These are phyloP conservation scores for Elongisporangium anandrum DNA, from an alignment of 352 stramenopile species.

Conservation along the genomic window DNA sequence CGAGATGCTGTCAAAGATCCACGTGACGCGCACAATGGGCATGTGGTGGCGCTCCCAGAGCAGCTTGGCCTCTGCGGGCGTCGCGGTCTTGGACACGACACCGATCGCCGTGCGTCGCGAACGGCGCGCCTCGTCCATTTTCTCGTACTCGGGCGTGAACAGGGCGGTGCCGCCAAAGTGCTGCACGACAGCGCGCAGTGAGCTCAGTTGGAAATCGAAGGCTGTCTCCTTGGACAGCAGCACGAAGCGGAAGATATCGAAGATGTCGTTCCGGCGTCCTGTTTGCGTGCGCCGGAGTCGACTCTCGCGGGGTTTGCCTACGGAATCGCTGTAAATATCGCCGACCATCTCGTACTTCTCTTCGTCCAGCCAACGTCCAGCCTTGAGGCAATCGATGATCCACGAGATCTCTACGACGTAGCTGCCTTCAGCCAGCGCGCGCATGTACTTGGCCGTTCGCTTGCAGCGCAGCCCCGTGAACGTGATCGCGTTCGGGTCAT, in stretches of 20 bases:
- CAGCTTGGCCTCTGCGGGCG: conserved; percentile 40
- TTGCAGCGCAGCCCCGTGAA: conserved; percentile 47
- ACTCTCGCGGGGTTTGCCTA: conserved; percentile 66
- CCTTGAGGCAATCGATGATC: conserved; percentile 58
- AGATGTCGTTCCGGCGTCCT: conserved; percentile 67
- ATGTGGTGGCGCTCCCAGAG: conserved; percentile 70
- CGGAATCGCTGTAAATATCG: conserved; percentile 73
- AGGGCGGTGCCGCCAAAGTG: conserved; percentile 66
- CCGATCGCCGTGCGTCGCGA: conserved; percentile 44
- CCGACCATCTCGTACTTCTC: conserved; percentile 70
- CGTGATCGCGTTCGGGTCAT: conserved; percentile 8
- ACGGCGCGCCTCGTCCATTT: conserved; percentile 15
- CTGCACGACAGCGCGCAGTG: conserved; percentile 49
- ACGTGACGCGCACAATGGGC: conserved; percentile 82
- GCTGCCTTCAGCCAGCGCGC: conserved; percentile 61
- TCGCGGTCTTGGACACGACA: conserved; percentile 69
- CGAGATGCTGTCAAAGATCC: conserved; percentile 87
- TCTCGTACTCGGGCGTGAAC: conserved; percentile 19
- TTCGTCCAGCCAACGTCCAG: conserved; percentile 64
- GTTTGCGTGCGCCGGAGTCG: conserved; percentile 42
- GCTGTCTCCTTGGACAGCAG: conserved; percentile 59
- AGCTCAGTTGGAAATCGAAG: conserved; percentile 74
- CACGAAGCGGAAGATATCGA: conserved; percentile 70
- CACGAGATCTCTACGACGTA: conserved; percentile 79
- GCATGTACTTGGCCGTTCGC: conserved; percentile 86